phyloP scores from a whole-genome alignment of 1,284 basidiomycete species.

The Puccinia brachypodii region DNA sequence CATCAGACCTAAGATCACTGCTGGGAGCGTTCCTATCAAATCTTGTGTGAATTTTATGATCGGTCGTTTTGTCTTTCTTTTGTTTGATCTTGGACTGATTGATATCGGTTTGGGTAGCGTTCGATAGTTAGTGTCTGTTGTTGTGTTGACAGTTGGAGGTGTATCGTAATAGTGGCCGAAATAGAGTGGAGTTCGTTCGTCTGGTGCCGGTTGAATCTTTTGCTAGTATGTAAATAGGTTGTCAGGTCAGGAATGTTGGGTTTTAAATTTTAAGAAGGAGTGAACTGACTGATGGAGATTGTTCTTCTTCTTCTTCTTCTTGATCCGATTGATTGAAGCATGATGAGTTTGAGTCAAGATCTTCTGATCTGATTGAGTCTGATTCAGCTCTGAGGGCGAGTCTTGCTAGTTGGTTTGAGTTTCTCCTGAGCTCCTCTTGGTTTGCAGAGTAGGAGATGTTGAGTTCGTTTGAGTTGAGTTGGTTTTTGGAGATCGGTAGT shows the following conservation, averaged over 20 bases:
- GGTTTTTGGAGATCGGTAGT: not conserved
- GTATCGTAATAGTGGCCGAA: slow-evolving; percentile 20
- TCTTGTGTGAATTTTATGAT: not conserved
- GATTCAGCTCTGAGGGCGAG: slow-evolving; percentile 30
- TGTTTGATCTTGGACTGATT: not conserved
- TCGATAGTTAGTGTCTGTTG: slow-evolving; percentile 6
- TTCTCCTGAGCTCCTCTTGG: slow-evolving; percentile 28
- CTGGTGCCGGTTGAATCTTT: not conserved
- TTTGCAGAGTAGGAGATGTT: slow-evolving; percentile 27
- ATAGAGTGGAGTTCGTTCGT: slow-evolving; percentile 15
- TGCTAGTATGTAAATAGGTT: not conserved
- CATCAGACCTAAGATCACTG: slow-evolving; percentile 79
- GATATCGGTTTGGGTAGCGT: slow-evolving; percentile 2
- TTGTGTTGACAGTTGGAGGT: not conserved
- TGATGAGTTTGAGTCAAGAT: not conserved
- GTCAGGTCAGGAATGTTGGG: not conserved
- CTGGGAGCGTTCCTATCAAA: slow-evolving; percentile 62
- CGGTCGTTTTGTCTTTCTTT: not conserved
- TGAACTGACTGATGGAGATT: not conserved
- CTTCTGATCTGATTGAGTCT: not conserved
- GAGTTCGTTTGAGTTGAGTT: not conserved
- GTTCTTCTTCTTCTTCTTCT: not conserved
- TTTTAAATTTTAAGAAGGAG: not conserved
- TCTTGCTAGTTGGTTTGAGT: slow-evolving; percentile 28
- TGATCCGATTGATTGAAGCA: not conserved